Base-by-base conservation (phyloP, 805 yeast genomes). In the Zygoascus bituminiphila region DNA sequence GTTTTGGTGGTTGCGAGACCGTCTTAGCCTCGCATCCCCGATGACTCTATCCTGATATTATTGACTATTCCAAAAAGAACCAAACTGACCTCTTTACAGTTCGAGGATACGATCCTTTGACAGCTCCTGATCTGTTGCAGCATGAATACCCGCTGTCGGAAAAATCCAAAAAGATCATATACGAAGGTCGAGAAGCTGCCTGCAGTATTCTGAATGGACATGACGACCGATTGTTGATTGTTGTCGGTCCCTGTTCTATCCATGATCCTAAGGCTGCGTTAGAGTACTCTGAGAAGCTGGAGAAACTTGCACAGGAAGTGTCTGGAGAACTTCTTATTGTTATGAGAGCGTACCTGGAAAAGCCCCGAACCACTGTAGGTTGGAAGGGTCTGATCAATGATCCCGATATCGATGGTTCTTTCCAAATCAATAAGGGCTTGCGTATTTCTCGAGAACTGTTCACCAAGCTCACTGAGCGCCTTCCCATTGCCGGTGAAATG, bases 321-420 rank as follows among this genome's bases (percentile, higher is more conserved):
- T 74, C 82, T 55, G 80, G 77, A 43, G 96, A 91, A 57, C 74
- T 93, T 51, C 78, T 81, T 49, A 82, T 93, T 51, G 82, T 93
- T 53, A 93, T 93, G 98, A 82, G 98, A 71, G 98, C 98, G 2
- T 93, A 93, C 73, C 75, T 93, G 62, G 98, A 91, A 68, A 91
- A 91, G 70, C 98, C 98, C 59, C 81, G 98, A 71, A 91, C 98
- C 45, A 91, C 98, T 24, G 98, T 93, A 42, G 98, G 98, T 51
- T 91, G 98, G 98, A 91, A 91, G 71, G 98, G 98, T 58, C 75
- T 91, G 57, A 93, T 91, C 61, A 91, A 91, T 65, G 98, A 91
- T 67, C 98, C 98, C 26, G 96, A 93, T 61, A 83, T 91, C 59
- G 95, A 91, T 67, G 87, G 87, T 52, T 75, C 95, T 46, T 91